Evolutionary conservation across 1,284 basidiomycete species (phyloP).

Genomic region (Dichomitus squalens): DNA sequence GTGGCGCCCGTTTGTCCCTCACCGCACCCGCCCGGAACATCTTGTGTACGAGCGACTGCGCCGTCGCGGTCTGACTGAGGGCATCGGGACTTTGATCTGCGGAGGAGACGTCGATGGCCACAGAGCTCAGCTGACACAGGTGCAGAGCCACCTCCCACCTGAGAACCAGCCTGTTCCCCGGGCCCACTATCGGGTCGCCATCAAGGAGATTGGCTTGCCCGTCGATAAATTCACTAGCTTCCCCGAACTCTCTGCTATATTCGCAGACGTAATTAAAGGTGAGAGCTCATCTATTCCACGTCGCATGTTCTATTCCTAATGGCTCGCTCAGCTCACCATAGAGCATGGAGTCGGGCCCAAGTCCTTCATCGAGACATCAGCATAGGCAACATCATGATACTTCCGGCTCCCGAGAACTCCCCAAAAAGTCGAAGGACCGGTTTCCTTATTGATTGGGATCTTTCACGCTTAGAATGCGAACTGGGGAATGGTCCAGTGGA

Average conservation of each 20-base stretch:
- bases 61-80: not conserved
- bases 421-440: not conserved
- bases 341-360: not conserved
- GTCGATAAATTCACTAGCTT: not conserved
- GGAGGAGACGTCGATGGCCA: conserved; percentile 11
- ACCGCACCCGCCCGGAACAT: conserved; percentile 1
- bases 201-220: conserved; percentile 1
- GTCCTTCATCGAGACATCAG: conserved; percentile 14
- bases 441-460: conserved; percentile 14
- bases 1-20: conserved; percentile 6
- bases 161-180: not conserved
- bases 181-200: conserved; percentile 3
- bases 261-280: not conserved
- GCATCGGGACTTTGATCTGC: too few relatives aligned
- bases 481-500: not conserved
- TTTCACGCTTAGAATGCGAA: not conserved
- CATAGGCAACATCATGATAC: conserved; percentile 14
- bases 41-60: conserved; percentile 2
- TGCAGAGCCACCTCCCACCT: not conserved
- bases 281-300: not conserved
- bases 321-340: not conserved
- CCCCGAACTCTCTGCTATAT: not conserved
- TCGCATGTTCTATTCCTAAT: not conserved
- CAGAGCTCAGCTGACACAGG: not conserved
- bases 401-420: too few relatives aligned